Evolutionary conservation across 345 rosid species (phyloP), one percentile per base, ranked within the genome.

Genomic region (Linum tenue): DNA sequence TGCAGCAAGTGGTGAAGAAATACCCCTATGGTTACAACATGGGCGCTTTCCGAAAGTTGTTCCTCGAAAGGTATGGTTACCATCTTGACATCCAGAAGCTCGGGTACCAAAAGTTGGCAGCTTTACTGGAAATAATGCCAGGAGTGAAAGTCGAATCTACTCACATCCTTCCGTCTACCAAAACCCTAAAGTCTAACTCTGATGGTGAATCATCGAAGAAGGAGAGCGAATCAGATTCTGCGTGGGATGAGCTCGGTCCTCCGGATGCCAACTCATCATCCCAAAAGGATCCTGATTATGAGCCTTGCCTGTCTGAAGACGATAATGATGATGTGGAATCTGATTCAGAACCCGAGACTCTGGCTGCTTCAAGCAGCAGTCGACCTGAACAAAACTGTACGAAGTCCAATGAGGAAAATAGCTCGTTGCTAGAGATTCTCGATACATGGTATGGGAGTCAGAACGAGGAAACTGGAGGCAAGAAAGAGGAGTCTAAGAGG

Each of bases 211-310:
- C 56, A 56, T 56, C 31, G 31, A 69, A 62, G 75, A 75, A 69
- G 67, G 67, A 67, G 15, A 75, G 73, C 65, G 82, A 77, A 56
- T 75, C 78, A 31, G 88, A 83, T 55, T 78, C 88, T 44, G 22
- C 72, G 5, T 83, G 94, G 72, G 86, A 85, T 8, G 92, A 90
- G 72, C 78, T 88, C 60, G 90, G 96, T 63, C 89, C 95, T 53
- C 72, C 82, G 67, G 60, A 80, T 14, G 59, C 60, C 51, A 42
- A 42, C 12, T 62, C 59, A 43, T 61, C 61, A 10, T 60, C 62
- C 40, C 62, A 44, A 39, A 36, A 44, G 36, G 53, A 41, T 62
- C 77, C 76, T 41, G 76, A 72, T 39, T 90, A 86, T 66, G 86
- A 90, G 68, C 75, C 90, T 63, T 72, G 77, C 37, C 72, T 84